A percentile compares a stretch with the other conserved stretches of the same genome.
These are phyloP conservation scores for Peronospora destructor DNA, from an alignment of 352 stramenopile genomes.

Conservation along the genomic window DNA sequence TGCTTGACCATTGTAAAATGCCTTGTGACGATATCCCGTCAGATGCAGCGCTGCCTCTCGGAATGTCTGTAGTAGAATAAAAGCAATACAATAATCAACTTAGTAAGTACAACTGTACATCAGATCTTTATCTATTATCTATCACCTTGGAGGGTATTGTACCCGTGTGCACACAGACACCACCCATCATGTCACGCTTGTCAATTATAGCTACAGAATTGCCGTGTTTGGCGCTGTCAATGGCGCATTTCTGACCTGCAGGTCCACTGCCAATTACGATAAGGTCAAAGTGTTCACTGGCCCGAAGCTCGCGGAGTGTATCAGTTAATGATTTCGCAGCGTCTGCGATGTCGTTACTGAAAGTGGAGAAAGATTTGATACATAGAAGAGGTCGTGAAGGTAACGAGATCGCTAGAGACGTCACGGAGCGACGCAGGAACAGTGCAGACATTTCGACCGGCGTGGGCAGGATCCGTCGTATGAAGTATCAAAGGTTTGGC, in stretches of 20 bases:
- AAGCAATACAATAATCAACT: not conserved
- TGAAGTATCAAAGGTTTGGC: not conserved
- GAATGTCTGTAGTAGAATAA: conserved; percentile 56
- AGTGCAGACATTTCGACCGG: conserved; percentile 1
- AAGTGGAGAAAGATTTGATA: not conserved
- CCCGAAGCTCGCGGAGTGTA: conserved; percentile 71
- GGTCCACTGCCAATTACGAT: conserved; percentile 87
- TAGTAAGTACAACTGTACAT: conserved; percentile 1
- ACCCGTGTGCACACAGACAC: conserved; percentile 86
- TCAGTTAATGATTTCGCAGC: conserved; percentile 38
- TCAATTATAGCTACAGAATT: conserved; percentile 83
- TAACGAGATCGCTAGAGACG: conserved; percentile 11
- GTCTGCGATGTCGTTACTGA: conserved; percentile 7
- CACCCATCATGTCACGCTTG: conserved; percentile 84
- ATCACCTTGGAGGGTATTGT: conserved; percentile 80
- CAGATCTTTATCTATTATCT: not conserved
- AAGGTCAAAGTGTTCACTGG: conserved; percentile 83
- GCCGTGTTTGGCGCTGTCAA: conserved; percentile 84
- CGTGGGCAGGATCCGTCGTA: not conserved
- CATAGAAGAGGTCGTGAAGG: conserved; percentile 6
- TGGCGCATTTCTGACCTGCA: conserved; percentile 85
- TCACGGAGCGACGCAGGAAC: conserved; percentile 22
- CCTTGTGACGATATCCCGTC: conserved; percentile 82
- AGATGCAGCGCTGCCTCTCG: conserved; percentile 85
- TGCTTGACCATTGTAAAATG: conserved; percentile 79